Percentiles rank a stretch among this genome's conserved stretches.
These are phyloP conservation scores for Euclidium syriacum DNA, from an alignment of 345 rosid genomes.

Conservation along the genomic window DNA sequence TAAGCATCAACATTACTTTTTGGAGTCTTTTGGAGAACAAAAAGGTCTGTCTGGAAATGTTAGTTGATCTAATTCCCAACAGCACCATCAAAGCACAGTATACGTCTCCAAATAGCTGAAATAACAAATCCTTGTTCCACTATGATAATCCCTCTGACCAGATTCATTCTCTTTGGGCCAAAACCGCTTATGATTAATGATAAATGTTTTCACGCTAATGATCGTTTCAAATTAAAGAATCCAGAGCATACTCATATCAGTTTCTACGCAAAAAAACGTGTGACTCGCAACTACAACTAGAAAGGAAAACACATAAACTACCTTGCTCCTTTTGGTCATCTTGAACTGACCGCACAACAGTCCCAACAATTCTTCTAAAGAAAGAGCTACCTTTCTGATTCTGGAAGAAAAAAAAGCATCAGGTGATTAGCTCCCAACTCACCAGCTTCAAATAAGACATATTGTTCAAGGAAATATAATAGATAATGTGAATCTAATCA, in stretches of 20 bases:
- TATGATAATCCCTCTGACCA: not conserved
- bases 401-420: slow-evolving; percentile 35
- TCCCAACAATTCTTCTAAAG: slow-evolving; percentile 78
- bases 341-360: slow-evolving; percentile 80
- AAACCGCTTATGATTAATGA: not conserved
- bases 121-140: not conserved
- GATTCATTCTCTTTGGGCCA: not conserved
- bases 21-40: not conserved
- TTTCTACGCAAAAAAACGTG: not conserved
- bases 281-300: not conserved
- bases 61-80: not conserved
- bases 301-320: slow-evolving; percentile 21
- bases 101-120: not conserved
- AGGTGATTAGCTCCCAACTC: not conserved
- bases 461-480: not conserved
- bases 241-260: not conserved
- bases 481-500: not conserved
- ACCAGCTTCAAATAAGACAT: not conserved
- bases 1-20: not conserved
- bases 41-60: not conserved
- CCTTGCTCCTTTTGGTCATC: slow-evolving; percentile 98
- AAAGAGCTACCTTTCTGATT: slow-evolving; percentile 64
- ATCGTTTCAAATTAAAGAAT: not conserved
- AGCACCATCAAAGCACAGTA: not conserved
- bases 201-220: not conserved